These are phyloP conservation scores for Aspergillus nidulans DNA, from an alignment of 495 filamentous ascomycete species.

Conservation along the genomic window DNA sequence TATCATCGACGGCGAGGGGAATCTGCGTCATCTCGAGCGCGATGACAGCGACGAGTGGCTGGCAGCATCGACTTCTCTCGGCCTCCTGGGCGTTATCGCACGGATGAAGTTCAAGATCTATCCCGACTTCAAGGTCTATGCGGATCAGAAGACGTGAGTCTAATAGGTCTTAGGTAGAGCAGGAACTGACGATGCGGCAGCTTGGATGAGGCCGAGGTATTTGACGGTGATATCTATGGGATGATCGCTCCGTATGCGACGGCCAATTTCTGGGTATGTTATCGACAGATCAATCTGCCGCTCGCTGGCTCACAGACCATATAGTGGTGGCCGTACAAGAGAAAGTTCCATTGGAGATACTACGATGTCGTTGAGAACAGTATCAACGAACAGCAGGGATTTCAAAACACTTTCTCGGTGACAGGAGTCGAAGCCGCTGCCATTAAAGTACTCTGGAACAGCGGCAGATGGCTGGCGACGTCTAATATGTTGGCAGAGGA, in stretches of 20 bases:
- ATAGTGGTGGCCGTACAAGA: constrained; percentile 16
- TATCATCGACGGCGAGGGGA: constrained; percentile 9
- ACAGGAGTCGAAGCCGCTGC: constrained; percentile 8
- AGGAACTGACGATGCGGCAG: background rate
- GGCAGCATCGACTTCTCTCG: constrained; percentile 14
- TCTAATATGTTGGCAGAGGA: constrained; percentile 14
- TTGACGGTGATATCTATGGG: constrained; percentile 12
- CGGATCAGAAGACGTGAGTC: constrained; percentile 13
- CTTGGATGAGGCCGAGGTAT: constrained; percentile 11
- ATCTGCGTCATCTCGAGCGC: constrained; percentile 11
- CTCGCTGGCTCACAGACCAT: too few relatives aligned
- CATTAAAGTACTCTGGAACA: constrained; percentile 11
- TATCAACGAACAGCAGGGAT: constrained; percentile 5
- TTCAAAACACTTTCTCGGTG: constrained; percentile 15
- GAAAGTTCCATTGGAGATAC: constrained; percentile 17
- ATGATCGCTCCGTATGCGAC: constrained; percentile 15
- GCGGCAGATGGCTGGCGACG: constrained; percentile 7
- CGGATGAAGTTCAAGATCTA: constrained; percentile 15
- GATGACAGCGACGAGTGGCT: constrained; percentile 14
- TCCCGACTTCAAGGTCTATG: constrained; percentile 15
- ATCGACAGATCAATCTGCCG: too few relatives aligned
- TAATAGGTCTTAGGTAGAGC: too few relatives aligned
- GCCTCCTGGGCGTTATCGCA: constrained; percentile 12
- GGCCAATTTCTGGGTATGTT: constrained; percentile 14
- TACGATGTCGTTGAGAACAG: constrained; percentile 13